Conservation (phyloP, 768 basidiomycete species). For the Sporobolomyces pararoseus region DNA sequence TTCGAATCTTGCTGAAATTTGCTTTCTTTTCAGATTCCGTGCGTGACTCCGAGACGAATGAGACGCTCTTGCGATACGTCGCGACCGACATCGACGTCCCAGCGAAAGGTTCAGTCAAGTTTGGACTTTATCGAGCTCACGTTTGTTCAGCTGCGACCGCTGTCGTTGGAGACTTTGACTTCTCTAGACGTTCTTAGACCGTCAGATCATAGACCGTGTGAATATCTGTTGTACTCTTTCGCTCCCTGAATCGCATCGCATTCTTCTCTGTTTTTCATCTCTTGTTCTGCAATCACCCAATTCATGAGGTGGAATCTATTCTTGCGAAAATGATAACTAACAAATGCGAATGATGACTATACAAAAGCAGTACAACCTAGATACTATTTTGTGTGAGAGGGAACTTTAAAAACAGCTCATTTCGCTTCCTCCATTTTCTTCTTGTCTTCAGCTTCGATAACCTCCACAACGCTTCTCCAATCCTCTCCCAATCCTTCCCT, state of each 20-base stretch:
- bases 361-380: too few relatives aligned
- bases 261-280: too few relatives aligned
- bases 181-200: background rate
- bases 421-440: background rate
- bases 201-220: background rate
- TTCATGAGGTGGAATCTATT: background rate
- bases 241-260: too few relatives aligned
- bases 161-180: constrained; percentile 30
- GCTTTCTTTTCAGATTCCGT: constrained; percentile 1
- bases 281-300: background rate
- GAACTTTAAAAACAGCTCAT: too few relatives aligned
- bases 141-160: constrained; percentile 25
- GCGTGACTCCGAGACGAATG: constrained; percentile 6
- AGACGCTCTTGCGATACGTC: constrained; percentile 16
- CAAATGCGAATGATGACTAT: too few relatives aligned
- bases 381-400: too few relatives aligned
- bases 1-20: background rate
- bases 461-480: constrained; percentile 28
- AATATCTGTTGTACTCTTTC: background rate
- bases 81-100: constrained; percentile 3
- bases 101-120: constrained; percentile 20
- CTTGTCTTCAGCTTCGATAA: constrained; percentile 4
- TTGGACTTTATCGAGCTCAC: constrained; percentile 28
- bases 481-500: constrained; percentile 30
- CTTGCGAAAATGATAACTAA: too few relatives aligned